Base-by-base conservation (phyloP, 2,329 filamentous ascomycete species). In the Pyrenophora tritici-repentis region DNA sequence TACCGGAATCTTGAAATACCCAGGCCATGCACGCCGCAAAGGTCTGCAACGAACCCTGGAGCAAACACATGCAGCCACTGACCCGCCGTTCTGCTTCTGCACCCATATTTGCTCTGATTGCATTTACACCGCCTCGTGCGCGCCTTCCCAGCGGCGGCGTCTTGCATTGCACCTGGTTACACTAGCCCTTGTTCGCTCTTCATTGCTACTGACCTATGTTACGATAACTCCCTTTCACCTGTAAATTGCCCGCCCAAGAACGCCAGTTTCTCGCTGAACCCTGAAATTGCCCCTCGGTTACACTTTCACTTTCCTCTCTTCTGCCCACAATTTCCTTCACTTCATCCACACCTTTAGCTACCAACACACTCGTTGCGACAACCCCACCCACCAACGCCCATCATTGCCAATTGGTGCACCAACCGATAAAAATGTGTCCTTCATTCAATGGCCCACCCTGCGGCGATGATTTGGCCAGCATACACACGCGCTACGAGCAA, bases 401-500 rank as follows among this genome's bases (percentile, higher is more conserved):
- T 26, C 40, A 22, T 13, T 32, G 3, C 20, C n/a, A 9, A 26
- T 8, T 13, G 7, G 20, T 8, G 6, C 9, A 20, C 22, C 16
- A 13, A 18, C 40, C 13, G 13, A 17, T 33, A 7, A 13, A n/a
- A 32, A 24, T 22, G 18, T 34, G n/a, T 18, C 17, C 16, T 26
- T 32, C 26, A 9, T 13, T 20, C 22, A 17, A 44, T 1, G 17
- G 18, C 20, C 16, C 37, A 16, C 14, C 32, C 16, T 47, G 45
- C 22, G 22, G 29, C 22, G 22, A 22, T 9, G 52, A 63, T 13
- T 36, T 61, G 12, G 43, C 42, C 9, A 41, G 50, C 8, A 41
- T 75, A 10, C 70, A 63, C 57, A 49, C 56, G 22, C 72, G 72
- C 31, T 67, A 67, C 26, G 64, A 70, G n/a, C 50, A 67, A 13